Evolutionary conservation across 805 yeast genomes (phyloP), one percentile per base, ranked within the genome.

Genomic region (Pichia cephalocereana): DNA sequence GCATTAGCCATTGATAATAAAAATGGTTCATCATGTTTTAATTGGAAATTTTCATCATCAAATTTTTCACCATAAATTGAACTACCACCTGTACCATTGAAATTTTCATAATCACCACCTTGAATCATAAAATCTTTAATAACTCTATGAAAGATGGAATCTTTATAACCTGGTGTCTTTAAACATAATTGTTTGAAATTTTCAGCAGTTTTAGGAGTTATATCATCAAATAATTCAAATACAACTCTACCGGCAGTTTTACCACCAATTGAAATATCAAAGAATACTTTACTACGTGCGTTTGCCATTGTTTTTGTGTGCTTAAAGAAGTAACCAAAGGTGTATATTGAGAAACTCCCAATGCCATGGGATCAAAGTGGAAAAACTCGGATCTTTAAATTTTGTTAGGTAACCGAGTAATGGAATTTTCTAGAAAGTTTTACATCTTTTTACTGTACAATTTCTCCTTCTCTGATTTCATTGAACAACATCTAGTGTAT

Each of bases 1-100:
- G 97, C 86, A 62, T 91, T 91, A 49, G 99, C 98, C 98, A 91
- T 93, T 8, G 96, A 86, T 57, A 91, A 75, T 56, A 93, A 72
- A 66, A 84, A 90, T 47, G 98, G 98, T 59, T 75, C 75, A 54
- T 82, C 88, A 63, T 91, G 98, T 53, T 74, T 77, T 55, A 78
- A 63, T 44, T 73, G 65, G 65, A 93, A 91, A 66, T 83, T 84
- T 66, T 91, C 99, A 64, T 91, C 99, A 61, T 86, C 96, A 57
- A 85, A 85, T 62, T 83, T 83, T 55, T 83, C 90, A 28, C 93
- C 93, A 60, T 85, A 85, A 53, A 85, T 85, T 37, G 87, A 80
- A 62, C 81, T 87, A 46, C 93, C 93, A 40, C 93, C 93, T 12
- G 89, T 82, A 38, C 89, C 89, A 56, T 80, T 70, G 46, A 75